phyloP scores from a whole-genome alignment of 176 grass and related monocot genomes.

The Carex littledalei region DNA sequence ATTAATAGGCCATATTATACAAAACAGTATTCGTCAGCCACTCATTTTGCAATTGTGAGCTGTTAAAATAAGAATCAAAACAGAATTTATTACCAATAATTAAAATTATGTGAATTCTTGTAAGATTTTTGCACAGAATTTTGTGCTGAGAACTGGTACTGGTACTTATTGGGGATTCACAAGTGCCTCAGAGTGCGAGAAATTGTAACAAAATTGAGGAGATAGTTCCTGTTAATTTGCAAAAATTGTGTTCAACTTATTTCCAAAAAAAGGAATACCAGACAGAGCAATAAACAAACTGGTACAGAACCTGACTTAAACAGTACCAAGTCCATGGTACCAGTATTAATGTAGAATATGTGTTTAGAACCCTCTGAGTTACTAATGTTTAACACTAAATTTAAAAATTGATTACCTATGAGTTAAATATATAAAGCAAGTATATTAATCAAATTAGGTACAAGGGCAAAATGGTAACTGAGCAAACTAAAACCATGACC shows the following conservation, averaged over 20 bases:
- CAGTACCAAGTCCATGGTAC: neutral
- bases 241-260: too few relatives aligned
- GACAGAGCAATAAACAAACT: neutral
- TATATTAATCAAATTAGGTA: neutral
- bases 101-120: neutral
- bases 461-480: neutral
- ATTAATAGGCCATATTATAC: too few relatives aligned
- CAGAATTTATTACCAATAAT: neutral
- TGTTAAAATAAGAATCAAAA: conserved; percentile 3
- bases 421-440: too few relatives aligned
- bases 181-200: neutral
- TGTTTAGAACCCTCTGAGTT: neutral
- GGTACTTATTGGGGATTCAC: neutral
- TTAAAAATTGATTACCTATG: too few relatives aligned
- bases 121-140: neutral
- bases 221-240: too few relatives aligned
- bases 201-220: neutral
- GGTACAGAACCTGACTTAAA: neutral
- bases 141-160: neutral
- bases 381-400: too few relatives aligned
- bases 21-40: too few relatives aligned
- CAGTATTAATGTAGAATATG: neutral
- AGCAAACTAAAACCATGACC: neutral
- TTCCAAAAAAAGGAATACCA: neutral
- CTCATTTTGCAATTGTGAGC: neutral